Conservation (phyloP, 2,329 filamentous ascomycete species). For the Didymella pomorum region DNA sequence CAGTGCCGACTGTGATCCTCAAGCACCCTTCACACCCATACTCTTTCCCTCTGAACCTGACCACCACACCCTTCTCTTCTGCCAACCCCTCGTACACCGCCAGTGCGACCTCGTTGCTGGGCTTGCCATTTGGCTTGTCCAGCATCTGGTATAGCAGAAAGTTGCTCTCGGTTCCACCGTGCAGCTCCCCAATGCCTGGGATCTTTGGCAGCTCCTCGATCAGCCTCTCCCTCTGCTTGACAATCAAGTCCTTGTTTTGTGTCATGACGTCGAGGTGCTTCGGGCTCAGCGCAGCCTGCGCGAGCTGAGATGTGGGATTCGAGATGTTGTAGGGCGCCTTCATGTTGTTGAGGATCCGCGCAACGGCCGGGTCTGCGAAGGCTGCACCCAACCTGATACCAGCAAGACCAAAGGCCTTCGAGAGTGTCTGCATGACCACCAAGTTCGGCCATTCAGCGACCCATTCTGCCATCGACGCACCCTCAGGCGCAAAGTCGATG, state of each 20-base stretch:
- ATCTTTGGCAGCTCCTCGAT: slow-evolving; percentile 76
- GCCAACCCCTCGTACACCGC: slow-evolving; percentile 85
- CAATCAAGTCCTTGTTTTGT: slow-evolving; percentile 71
- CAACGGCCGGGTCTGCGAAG: slow-evolving; percentile 78
- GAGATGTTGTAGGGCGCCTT: slow-evolving; percentile 98
- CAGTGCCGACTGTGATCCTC: slow-evolving; percentile 90
- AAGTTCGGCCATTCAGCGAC: slow-evolving; percentile 92
- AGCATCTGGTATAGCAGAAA: slow-evolving; percentile 92
- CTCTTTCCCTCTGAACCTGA: slow-evolving; percentile 93
- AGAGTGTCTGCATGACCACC: slow-evolving; percentile 98
- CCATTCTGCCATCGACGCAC: slow-evolving; percentile 86
- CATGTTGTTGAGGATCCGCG: slow-evolving; percentile 82
- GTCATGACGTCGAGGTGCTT: slow-evolving; percentile 77
- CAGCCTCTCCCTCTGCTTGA: slow-evolving; percentile 79
- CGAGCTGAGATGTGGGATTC: slow-evolving; percentile 84
- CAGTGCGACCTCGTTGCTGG: slow-evolving; percentile 80
- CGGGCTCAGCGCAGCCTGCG: slow-evolving; percentile 72
- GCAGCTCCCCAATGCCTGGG: slow-evolving; percentile 78
- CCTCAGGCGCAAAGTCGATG: slow-evolving; percentile 86
- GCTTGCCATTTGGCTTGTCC: slow-evolving; percentile 69
- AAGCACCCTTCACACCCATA: slow-evolving; percentile 87
- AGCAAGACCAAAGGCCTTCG: slow-evolving; percentile 94
- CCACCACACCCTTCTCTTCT: slow-evolving; percentile 86
- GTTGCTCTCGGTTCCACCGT: slow-evolving; percentile 83
- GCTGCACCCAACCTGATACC: slow-evolving; percentile 90